Conservation (phyloP, 306 rosid species). For the Citrullus mucosospermus region DNA sequence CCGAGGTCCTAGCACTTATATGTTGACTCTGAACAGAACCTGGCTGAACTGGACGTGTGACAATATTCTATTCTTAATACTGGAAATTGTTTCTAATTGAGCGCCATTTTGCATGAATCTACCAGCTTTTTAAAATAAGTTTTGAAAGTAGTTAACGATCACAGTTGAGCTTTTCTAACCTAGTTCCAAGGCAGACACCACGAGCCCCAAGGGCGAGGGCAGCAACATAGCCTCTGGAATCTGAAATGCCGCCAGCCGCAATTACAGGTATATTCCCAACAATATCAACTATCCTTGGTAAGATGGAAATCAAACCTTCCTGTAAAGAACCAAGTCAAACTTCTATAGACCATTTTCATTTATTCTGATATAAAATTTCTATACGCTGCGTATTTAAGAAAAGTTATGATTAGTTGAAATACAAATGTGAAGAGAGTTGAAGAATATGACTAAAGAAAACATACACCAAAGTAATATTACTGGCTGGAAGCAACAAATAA, state of each 20-base stretch:
- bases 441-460: background rate
- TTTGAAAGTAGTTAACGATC: background rate
- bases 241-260: slow-evolving; percentile 76
- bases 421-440: background rate
- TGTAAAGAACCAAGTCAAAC: slow-evolving; percentile 14
- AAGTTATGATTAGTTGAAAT: background rate
- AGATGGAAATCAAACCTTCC: slow-evolving; percentile 57
- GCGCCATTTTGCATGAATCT: background rate
- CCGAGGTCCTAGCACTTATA: background rate
- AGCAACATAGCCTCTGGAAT: slow-evolving; percentile 78
- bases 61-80: background rate
- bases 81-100: background rate
- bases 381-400: background rate
- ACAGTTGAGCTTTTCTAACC: slow-evolving; percentile 27
- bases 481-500: background rate
- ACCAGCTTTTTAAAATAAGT: background rate
- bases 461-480: background rate
- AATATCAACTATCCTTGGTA: slow-evolving; percentile 74
- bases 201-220: slow-evolving; percentile 84
- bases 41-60: background rate
- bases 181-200: slow-evolving; percentile 67
- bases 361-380: background rate
- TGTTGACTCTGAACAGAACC: background rate
- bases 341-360: background rate
- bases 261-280: slow-evolving; percentile 67